Evolutionary conservation across 2,329 filamentous ascomycete species (phyloP).

Genomic region (Emericellopsis atlantica): DNA sequence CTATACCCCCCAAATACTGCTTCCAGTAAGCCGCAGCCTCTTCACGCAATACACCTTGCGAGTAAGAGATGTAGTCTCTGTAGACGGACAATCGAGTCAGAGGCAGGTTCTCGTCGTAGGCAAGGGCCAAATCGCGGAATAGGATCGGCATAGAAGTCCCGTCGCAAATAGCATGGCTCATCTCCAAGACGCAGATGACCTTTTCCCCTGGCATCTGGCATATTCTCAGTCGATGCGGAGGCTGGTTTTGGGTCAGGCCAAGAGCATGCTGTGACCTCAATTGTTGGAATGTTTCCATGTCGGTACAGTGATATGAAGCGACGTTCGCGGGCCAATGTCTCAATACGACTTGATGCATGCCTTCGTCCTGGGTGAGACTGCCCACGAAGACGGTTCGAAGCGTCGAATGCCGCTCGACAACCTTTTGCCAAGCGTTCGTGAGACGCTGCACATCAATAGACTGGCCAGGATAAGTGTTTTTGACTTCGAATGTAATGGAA

Average conservation of each 20-base stretch:
- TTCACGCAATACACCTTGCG: constrained; percentile 3
- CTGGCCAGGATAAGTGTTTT: neutral
- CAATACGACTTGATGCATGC: constrained; percentile 9
- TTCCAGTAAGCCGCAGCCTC: constrained; percentile 9
- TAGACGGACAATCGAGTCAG: constrained; percentile 1
- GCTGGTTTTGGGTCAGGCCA: constrained; percentile 4
- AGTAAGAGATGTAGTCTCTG: constrained; percentile 6
- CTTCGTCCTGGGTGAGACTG: constrained; percentile 2
- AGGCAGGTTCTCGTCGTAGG: constrained; percentile 1
- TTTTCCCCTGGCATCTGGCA: neutral
- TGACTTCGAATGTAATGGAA: constrained; percentile 7
- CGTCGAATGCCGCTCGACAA: constrained; percentile 8
- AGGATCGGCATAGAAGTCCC: constrained; percentile 1
- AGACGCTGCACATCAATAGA: constrained; percentile 3
- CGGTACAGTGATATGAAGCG: neutral
- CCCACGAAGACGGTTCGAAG: constrained; percentile 11
- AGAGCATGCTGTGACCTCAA: constrained; percentile 9
- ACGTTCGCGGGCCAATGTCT: constrained; percentile 1
- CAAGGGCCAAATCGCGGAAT: neutral
- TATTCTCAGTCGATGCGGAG: neutral
- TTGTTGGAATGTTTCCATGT: neutral
- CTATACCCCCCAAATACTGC: constrained; percentile 6
- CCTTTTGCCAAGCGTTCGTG: constrained; percentile 7
- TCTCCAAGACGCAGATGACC: neutral
- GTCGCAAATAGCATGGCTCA: constrained; percentile 3